Evolutionary conservation across 306 rosid species (phyloP).

Genomic region (Hippophae rhamnoides): DNA sequence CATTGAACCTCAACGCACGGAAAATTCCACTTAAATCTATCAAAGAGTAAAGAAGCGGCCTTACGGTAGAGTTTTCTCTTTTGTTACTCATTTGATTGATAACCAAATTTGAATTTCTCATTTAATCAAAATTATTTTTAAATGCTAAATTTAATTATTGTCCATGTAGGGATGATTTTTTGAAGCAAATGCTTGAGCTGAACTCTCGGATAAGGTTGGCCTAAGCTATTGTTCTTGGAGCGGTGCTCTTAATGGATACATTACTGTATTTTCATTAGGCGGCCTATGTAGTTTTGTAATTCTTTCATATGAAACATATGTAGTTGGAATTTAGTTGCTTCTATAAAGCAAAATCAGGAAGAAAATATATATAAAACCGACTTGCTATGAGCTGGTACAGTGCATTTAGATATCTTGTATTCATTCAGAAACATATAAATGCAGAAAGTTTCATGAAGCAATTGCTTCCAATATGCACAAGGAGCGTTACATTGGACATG

Average conservation of each 20-base stretch:
- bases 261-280: background rate
- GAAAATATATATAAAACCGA: too few species aligned
- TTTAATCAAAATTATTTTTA: too few species aligned
- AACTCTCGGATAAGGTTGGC: conserved; percentile 56
- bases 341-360: too few species aligned
- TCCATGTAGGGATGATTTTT: conserved; percentile 48
- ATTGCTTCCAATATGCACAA: conserved; percentile 19
- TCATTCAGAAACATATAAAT: conserved; percentile 1
- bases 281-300: background rate
- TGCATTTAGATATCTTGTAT: background rate
- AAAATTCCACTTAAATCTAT: conserved; percentile 20
- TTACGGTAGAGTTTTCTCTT: conserved; percentile 30
- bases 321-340: too few species aligned
- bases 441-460: conserved; percentile 56
- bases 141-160: too few species aligned
- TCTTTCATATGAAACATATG: too few species aligned
- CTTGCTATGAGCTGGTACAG: background rate
- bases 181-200: conserved; percentile 37
- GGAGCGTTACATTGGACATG: conserved; percentile 19
- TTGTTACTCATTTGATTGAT: conserved; percentile 3
- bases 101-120: background rate
- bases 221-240: conserved; percentile 1
- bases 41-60: conserved; percentile 39
- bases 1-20: conserved; percentile 2
- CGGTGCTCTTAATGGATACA: background rate